Evolutionary conservation across 805 yeast genomes (phyloP).

Genomic region (Yarrowia deformans): DNA sequence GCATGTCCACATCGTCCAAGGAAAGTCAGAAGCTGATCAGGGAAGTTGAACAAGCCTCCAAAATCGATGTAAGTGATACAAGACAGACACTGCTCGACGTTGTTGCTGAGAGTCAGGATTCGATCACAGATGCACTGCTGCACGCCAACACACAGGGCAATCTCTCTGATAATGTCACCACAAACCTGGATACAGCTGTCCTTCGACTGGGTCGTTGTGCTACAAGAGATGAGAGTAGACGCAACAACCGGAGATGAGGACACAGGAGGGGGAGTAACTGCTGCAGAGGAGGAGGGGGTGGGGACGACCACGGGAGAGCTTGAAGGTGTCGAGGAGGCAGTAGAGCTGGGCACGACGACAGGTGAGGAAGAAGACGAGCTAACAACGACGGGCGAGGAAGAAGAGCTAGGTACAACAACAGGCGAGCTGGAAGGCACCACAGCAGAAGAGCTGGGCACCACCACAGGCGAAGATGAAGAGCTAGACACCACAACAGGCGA

Average conservation of each 20-base stretch:
- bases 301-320: background rate
- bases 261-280: background rate
- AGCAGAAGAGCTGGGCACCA: background rate
- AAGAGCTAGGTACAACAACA: background rate
- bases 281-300: conserved; percentile 2
- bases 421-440: background rate
- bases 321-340: background rate
- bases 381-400: background rate
- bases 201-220: conserved; percentile 11
- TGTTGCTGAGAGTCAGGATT: background rate
- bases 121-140: conserved; percentile 24
- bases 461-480: background rate
- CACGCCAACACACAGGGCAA: conserved; percentile 18
- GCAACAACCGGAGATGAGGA: background rate
- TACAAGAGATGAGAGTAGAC: conserved; percentile 11
- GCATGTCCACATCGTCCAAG: conserved; percentile 10
- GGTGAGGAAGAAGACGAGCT: conserved; percentile 1
- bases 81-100: conserved; percentile 7
- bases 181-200: conserved; percentile 6
- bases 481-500: background rate
- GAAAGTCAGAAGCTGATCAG: conserved; percentile 8
- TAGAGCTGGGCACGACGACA: background rate
- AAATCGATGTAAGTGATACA: conserved; percentile 26
- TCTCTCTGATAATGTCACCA: conserved; percentile 22
- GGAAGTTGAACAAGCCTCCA: background rate